These are phyloP conservation scores for Piper betle DNA, from an alignment of 164 flowering plant genomes.

Conservation along the genomic window DNA sequence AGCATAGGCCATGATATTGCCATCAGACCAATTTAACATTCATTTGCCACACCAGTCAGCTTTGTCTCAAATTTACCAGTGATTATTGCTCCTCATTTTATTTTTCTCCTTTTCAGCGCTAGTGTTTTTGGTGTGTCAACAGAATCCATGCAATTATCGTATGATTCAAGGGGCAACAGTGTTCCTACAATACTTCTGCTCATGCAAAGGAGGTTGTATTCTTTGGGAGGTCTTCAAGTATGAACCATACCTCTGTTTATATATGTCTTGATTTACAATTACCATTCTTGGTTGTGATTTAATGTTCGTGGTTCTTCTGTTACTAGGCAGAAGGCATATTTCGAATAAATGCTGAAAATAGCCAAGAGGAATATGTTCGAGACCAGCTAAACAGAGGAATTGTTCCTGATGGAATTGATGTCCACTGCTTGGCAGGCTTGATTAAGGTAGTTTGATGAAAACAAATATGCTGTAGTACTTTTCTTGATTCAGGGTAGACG, in stretches of 20 bases:
- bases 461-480: neutral
- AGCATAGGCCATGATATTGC: neutral
- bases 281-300: neutral
- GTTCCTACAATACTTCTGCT: constrained; percentile 85
- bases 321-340: constrained; percentile 86
- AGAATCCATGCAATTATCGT: constrained; percentile 92
- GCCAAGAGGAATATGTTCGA: constrained; percentile 77
- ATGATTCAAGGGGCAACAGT: constrained; percentile 79
- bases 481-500: neutral
- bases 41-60: too few relatives aligned
- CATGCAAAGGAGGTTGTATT: constrained; percentile 77
- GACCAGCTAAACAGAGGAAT: constrained; percentile 73
- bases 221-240: constrained; percentile 77
- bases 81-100: too few relatives aligned
- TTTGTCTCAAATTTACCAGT: too few relatives aligned
- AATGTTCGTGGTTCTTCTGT: neutral
- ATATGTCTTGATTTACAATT: neutral
- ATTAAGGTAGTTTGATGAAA: constrained; percentile 44
- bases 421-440: constrained; percentile 91
- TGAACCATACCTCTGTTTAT: neutral
- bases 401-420: constrained; percentile 66
- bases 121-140: constrained; percentile 89
- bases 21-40: too few relatives aligned
- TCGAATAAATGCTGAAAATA: constrained; percentile 72
- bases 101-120: constrained; percentile 35